phyloP scores from a whole-genome alignment of 495 filamentous ascomycete species.

The Daldinia grandis region DNA sequence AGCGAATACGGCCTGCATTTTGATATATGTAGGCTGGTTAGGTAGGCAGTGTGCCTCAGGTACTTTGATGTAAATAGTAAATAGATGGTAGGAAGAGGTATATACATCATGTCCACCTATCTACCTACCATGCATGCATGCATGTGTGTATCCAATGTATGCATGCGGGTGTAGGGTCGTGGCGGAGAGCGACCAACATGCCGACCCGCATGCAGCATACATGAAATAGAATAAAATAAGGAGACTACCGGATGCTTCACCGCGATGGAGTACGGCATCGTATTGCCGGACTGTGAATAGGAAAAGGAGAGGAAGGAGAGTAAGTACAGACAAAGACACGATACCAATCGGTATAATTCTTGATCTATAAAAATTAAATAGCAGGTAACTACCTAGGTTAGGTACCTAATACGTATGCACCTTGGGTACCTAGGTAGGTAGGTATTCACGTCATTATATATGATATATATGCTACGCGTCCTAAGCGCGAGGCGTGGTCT shows the following conservation, averaged over 20 bases:
- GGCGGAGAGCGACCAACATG: constrained; percentile 28
- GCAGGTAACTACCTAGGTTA: no score
- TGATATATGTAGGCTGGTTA: background rate
- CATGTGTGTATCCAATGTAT: no score
- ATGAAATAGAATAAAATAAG: constrained; percentile 3
- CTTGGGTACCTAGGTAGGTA: no score
- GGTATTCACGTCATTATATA: no score
- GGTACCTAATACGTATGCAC: no score
- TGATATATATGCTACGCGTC: constrained; percentile 12
- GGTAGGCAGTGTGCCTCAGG: background rate
- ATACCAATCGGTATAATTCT: background rate
- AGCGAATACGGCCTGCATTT: background rate
- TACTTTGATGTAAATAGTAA: background rate
- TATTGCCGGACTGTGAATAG: background rate
- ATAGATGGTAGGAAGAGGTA: no score
- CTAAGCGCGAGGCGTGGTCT: constrained; percentile 13
- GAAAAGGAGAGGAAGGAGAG: background rate
- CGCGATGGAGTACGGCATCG: constrained; percentile 13
- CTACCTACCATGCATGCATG: background rate
- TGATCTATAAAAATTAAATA: no score
- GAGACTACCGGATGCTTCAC: constrained; percentile 13
- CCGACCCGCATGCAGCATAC: constrained; percentile 1
- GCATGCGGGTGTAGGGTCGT: constrained; percentile 20
- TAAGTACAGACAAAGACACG: background rate
- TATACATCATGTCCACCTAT: no score